These are phyloP conservation scores for Stachybotrys echinatus DNA, from an alignment of 2,329 filamentous ascomycete species.

Conservation along the genomic window DNA sequence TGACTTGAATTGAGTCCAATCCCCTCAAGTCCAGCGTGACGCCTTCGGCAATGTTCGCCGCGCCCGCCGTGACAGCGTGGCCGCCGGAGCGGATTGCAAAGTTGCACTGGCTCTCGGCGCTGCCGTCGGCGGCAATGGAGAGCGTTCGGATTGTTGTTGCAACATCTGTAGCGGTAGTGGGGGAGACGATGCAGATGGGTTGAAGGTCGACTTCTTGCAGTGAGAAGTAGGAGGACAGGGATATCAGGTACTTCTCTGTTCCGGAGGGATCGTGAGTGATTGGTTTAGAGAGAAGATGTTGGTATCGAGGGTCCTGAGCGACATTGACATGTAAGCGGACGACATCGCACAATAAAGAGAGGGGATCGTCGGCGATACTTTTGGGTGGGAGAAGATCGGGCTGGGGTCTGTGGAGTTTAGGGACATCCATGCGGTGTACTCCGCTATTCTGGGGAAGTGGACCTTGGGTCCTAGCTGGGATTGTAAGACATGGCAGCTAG, in stretches of 20 bases:
- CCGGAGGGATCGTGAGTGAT: not conserved
- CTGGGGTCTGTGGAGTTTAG: too few relatives aligned
- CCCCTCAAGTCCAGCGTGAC: constrained; percentile 32
- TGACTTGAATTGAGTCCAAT: constrained; percentile 12
- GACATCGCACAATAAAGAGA: too few relatives aligned
- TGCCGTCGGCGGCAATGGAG: not conserved
- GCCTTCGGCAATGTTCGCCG: constrained; percentile 31
- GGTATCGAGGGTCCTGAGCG: not conserved
- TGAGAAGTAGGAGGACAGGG: not conserved
- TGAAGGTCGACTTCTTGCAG: not conserved
- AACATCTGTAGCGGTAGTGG: not conserved
- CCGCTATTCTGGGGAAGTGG: too few relatives aligned
- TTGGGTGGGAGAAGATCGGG: too few relatives aligned
- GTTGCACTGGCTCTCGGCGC: constrained; percentile 10
- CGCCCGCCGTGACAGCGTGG: constrained; percentile 22
- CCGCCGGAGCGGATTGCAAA: constrained; percentile 27
- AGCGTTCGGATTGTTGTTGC: not conserved
- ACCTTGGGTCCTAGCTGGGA: too few relatives aligned
- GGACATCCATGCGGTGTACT: too few relatives aligned
- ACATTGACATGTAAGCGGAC: not conserved
- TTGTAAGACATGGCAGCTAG: too few relatives aligned
- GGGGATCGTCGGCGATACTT: too few relatives aligned
- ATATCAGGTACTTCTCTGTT: not conserved
- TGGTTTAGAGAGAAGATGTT: not conserved
- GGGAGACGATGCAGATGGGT: not conserved